Evolutionary conservation across 164 flowering plant species (phyloP), one percentile per base, ranked within the genome.

Genomic region (Magnolia officinalis): DNA sequence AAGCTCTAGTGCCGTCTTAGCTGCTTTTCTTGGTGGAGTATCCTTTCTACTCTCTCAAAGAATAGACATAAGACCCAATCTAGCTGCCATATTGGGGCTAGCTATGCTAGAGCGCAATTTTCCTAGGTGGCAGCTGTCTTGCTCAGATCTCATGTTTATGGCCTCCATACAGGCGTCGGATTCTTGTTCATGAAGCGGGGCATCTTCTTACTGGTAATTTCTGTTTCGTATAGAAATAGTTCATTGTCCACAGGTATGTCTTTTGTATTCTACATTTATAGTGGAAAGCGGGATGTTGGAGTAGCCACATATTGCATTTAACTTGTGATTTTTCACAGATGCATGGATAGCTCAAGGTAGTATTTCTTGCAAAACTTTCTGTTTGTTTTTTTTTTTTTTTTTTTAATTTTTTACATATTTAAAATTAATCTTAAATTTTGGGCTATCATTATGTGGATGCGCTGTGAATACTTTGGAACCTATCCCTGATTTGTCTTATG

Each of bases 181-280:
- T 95, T 80, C 83, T 95, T 55, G 97, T 95, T 77, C 99, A 95
- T 83, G 99, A 95, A 90, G 99, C 99, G 55, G 98, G 99, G 29
- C 99, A 95, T 86, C 90, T 95, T 77, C 85, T 95, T 66, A 86
- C 89, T 13, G 99, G 99, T 88, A 83, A 65, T 70, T 68, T 24
- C 4, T 74, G 4, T 69, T 67, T 31, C 45, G 1, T 70, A 49
- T 55, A 8, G 21, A 68, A 29, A 68, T 26, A 11, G 20, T 24
- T 11, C 45, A 24, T 0, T 29, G 14, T 8, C 11, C 8, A 26
- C 29, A 26, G 70, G 26, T 16, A 8, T 21, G 49, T 29, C 18
- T 50, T 49, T 49, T 50, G 9, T 67, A 67, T 67, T 29, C 58
- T 49, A 16, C 61, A n/a, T 49, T 50, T 70, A 50, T 70, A 70